Evolutionary conservation across 768 basidiomycete genomes (phyloP).

Genomic region (Chiua virens): DNA sequence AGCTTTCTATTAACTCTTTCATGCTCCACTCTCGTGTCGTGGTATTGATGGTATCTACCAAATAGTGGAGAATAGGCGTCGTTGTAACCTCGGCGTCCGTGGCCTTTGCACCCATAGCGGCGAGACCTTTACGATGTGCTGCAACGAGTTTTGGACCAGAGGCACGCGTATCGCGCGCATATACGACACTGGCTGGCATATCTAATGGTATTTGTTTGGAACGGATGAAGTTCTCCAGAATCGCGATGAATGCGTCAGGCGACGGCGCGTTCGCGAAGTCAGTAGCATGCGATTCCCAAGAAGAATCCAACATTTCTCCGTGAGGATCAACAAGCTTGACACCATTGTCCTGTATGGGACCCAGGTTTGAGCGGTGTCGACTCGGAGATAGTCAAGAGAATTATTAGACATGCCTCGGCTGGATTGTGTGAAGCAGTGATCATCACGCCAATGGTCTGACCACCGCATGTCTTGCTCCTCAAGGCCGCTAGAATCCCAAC

Average conservation of each 20-base stretch:
- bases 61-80: constrained; percentile 94
- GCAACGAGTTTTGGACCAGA: constrained; percentile 75
- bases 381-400: not conserved
- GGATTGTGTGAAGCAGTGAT: constrained; percentile 99
- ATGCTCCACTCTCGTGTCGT: constrained; percentile 79
- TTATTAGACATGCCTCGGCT: constrained; percentile 64
- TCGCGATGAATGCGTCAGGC: constrained; percentile 68
- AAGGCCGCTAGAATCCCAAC: constrained; percentile 89
- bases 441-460: constrained; percentile 95
- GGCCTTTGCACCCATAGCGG: constrained; percentile 63
- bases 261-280: constrained; percentile 79
- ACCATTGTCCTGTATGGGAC: constrained; percentile 80
- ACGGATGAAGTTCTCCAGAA: constrained; percentile 61
- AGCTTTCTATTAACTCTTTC: constrained; percentile 77
- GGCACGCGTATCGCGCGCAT: constrained; percentile 91
- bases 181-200: constrained; percentile 80
- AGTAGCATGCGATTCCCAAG: constrained; percentile 92
- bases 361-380: not conserved
- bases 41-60: constrained; percentile 88
- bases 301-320: constrained; percentile 94
- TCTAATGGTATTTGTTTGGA: constrained; percentile 72
- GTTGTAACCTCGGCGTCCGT: constrained; percentile 85
- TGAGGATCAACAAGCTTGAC: constrained; percentile 97
- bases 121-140: constrained; percentile 81
- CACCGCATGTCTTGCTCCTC: constrained; percentile 88